These are phyloP conservation scores for Zygosaccharomyces sapae DNA, from an alignment of 1,139 yeast species.

Conservation along the genomic window DNA sequence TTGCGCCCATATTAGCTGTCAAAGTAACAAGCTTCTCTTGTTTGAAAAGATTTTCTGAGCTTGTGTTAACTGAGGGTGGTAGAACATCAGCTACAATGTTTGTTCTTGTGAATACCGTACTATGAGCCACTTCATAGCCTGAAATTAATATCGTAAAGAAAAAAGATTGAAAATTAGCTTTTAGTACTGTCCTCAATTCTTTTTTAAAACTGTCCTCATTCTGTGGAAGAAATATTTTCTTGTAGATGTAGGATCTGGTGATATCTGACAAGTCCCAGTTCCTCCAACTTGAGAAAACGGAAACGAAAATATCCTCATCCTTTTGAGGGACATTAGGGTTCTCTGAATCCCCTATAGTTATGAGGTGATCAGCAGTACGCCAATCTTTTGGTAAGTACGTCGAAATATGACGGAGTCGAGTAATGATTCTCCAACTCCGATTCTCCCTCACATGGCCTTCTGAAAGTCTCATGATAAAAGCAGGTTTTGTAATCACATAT, in stretches of 20 bases:
- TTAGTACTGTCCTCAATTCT: slow-evolving; percentile 25
- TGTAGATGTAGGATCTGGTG: slow-evolving; percentile 53
- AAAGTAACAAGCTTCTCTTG: slow-evolving; percentile 23
- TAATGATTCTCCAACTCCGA: slow-evolving; percentile 83
- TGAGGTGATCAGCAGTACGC: slow-evolving; percentile 31
- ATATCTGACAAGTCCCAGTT: slow-evolving; percentile 76
- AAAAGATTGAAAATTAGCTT: slow-evolving; percentile 22
- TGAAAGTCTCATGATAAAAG: slow-evolving; percentile 68
- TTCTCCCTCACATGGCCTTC: slow-evolving; percentile 70
- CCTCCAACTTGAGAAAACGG: slow-evolving; percentile 76
- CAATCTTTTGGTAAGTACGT: slow-evolving; percentile 56
- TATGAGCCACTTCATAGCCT: slow-evolving; percentile 29
- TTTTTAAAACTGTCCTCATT: slow-evolving; percentile 14
- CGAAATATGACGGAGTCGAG: slow-evolving; percentile 70
- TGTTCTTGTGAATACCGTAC: slow-evolving; percentile 23
- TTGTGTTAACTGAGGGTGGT: slow-evolving; percentile 18
- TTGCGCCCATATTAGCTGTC: slow-evolving; percentile 24
- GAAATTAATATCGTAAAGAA: slow-evolving; percentile 27
- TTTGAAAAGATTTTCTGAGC: slow-evolving; percentile 8
- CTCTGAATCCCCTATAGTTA: slow-evolving; percentile 24
- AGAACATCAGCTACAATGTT: slow-evolving; percentile 20
- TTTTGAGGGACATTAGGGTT: slow-evolving; percentile 43
- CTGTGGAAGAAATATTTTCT: slow-evolving; percentile 25
- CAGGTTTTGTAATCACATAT: slow-evolving; percentile 82
- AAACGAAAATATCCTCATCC: slow-evolving; percentile 53